These are phyloP conservation scores for Phialemoniopsis sp. DNA, from an alignment of 2,329 filamentous ascomycete species.

Conservation along the genomic window DNA sequence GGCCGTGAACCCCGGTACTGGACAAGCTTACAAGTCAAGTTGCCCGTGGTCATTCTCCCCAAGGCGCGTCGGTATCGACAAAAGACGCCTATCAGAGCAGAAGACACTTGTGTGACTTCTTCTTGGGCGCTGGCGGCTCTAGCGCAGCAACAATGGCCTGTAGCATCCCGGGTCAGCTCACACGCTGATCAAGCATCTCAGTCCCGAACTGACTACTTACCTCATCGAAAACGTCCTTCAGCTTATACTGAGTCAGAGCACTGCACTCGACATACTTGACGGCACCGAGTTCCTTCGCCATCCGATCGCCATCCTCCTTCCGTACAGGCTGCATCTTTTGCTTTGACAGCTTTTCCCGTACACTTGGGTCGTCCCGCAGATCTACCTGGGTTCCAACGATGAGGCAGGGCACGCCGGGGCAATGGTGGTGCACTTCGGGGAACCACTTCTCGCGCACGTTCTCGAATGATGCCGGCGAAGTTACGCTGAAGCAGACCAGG, in stretches of 20 bases:
- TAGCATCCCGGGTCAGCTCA: constrained; percentile 12
- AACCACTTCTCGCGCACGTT: constrained; percentile 99
- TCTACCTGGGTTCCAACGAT: constrained; percentile 98
- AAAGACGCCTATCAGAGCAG: constrained; percentile 51
- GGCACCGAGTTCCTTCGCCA: constrained; percentile 95
- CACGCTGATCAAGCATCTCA: no score
- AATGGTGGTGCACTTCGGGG: constrained; percentile 97
- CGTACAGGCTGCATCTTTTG: constrained; percentile 94
- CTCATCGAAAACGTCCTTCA: constrained; percentile 99
- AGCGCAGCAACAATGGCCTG: constrained; percentile 94
- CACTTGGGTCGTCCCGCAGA: constrained; percentile 82
- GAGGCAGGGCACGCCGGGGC: constrained; percentile 92
- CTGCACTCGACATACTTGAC: constrained; percentile 99
- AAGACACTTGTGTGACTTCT: constrained; percentile 66
- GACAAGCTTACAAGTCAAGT: constrained; percentile 3
- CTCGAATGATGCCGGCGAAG: constrained; percentile 94
- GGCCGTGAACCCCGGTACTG: background rate
- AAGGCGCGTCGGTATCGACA: constrained; percentile 1
- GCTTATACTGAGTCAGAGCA: constrained; percentile 93
- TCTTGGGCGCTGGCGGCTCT: constrained; percentile 81
- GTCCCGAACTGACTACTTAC: constrained; percentile 43
- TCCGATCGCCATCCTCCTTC: constrained; percentile 89
- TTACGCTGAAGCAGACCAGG: constrained; percentile 97
- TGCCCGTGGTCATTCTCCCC: no score
- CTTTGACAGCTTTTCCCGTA: constrained; percentile 86